Conservation (phyloP, 2,329 filamentous ascomycete genomes). For the Fusarium domesticum region DNA sequence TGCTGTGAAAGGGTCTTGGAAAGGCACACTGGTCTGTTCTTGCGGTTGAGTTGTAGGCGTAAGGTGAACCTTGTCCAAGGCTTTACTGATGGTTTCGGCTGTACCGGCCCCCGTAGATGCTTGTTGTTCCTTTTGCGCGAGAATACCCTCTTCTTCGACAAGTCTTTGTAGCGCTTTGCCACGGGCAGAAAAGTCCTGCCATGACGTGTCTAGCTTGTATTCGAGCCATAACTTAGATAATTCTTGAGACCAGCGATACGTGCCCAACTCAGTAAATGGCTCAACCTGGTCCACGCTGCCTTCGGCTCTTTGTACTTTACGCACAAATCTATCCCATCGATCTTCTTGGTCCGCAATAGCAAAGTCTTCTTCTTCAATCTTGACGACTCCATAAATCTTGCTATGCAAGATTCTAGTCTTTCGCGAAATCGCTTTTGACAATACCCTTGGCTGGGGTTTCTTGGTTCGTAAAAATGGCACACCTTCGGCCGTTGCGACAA, state of each 20-base stretch:
- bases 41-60: background rate
- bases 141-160: constrained; percentile 37
- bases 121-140: constrained; percentile 25
- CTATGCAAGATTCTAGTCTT: constrained; percentile 45
- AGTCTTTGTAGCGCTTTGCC: constrained; percentile 41
- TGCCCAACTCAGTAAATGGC: constrained; percentile 11
- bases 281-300: constrained; percentile 3
- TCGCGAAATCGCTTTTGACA: constrained; percentile 57
- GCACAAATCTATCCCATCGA: constrained; percentile 45
- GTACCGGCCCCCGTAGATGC: background rate
- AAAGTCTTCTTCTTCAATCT: constrained; percentile 39
- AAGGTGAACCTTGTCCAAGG: background rate
- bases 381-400: constrained; percentile 37
- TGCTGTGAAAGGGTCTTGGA: background rate
- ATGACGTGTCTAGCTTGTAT: constrained; percentile 31
- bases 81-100: background rate
- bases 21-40: background rate
- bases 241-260: constrained; percentile 33
- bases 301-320: constrained; percentile 23
- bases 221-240: constrained; percentile 34
- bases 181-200: constrained; percentile 41
- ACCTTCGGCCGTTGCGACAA: constrained; percentile 51
- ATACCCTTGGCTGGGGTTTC: constrained; percentile 60
- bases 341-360: constrained; percentile 42
- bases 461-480: constrained; percentile 64